Conservation (phyloP, 208 protist species). For the Trypanosoma cruzi region DNA sequence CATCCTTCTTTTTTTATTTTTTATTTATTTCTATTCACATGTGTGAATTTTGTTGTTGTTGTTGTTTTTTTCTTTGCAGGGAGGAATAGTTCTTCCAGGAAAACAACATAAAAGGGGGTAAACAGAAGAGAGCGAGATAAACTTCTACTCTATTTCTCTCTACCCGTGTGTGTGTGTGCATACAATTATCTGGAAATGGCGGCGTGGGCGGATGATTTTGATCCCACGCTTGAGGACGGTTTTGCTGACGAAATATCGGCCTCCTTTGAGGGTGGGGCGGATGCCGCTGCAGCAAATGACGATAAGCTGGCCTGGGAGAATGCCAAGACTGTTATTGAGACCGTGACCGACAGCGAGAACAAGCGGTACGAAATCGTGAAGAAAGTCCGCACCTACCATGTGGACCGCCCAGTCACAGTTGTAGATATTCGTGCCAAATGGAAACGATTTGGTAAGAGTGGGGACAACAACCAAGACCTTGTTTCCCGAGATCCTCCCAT, state of each 20-base stretch:
- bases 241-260: neutral
- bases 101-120: neutral
- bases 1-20: neutral
- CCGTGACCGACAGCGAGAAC: conserved; percentile 47
- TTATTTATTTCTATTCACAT: neutral
- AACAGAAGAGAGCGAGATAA: neutral
- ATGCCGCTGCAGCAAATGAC: conserved; percentile 34
- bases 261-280: conserved; percentile 15
- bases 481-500: conserved; percentile 69
- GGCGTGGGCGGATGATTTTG: conserved; percentile 58
- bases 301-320: conserved; percentile 63
- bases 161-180: neutral
- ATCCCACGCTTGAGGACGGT: conserved; percentile 28
- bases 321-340: conserved; percentile 39
- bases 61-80: neutral
- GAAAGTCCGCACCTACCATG: conserved; percentile 67
- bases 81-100: neutral
- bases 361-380: conserved; percentile 67
- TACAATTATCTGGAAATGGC: conserved; percentile 29
- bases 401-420: conserved; percentile 44
- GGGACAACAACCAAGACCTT: conserved; percentile 34
- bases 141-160: neutral
- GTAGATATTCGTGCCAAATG: conserved; percentile 63
- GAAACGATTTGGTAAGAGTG: conserved; percentile 60
- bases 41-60: too few relatives aligned